Base-by-base conservation (phyloP, 208 protist species). In the Kentomonas sorsogonicus region DNA sequence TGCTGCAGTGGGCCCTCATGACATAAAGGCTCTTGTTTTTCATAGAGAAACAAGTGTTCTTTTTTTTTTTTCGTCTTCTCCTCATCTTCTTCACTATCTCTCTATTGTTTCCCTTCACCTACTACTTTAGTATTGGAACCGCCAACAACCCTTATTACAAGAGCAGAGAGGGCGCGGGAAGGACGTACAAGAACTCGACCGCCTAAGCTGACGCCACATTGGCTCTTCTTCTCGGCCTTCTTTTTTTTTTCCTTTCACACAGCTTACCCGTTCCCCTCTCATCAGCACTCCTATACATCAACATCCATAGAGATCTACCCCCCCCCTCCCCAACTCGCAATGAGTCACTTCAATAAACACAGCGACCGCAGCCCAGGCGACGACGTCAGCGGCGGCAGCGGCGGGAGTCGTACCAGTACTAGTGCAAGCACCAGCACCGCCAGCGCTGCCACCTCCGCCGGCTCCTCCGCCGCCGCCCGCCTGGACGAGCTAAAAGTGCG, bases 401-500 rank as follows among this genome's bases (percentile, higher is more conserved):
- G 4, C 18, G 18, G 4, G 7, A 4, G 7, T 3, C n/a, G n/a
- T n/a, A n/a, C n/a, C n/a, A n/a, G n/a, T n/a, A n/a, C n/a, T n/a
- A n/a, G n/a, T n/a, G 40, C 0, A 33, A 23, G n/a, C 26, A 0
- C 16, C 20, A 26, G 27, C 7, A 43, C 39, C 20, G 33, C 46
- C 10, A 50, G 46, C 1, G 34, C 59, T 1, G 11, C 30, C 10
- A 45, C 39, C 52, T 56, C 38, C 29, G 7, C 40, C 0, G 26
- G 15, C 22, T 41, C 30, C 63, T 23, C 44, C 9, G 23, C 44
- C 15, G 30, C 9, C 7, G 63, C 54, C n/a, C 67, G 79, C 0
- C 39, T 94, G 10, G 45, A 47, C 10, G 67, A 78, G 22, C 63
- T 90, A 20, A 51, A 77, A 62, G 48, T 53, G 25, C 77, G 74